Conservation (phyloP, 2,329 filamentous ascomycete species). For the Colletotrichum spaethianum region DNA sequence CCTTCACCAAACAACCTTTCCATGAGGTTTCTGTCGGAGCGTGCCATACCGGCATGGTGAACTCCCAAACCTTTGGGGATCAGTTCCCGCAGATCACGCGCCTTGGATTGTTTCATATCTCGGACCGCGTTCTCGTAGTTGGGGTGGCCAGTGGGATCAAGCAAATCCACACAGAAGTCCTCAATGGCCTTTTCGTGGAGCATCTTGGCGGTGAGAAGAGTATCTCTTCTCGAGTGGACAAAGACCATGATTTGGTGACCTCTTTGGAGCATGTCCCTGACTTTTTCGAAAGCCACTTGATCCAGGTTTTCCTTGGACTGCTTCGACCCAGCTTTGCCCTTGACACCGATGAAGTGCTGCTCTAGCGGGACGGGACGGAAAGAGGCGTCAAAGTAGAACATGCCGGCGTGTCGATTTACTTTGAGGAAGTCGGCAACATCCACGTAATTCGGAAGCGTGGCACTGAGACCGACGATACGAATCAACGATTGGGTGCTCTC, state of each 20-base stretch:
- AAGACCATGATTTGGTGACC: conserved; percentile 99
- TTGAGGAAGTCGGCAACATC: conserved; percentile 98
- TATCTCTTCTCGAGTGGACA: conserved; percentile 96
- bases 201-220: conserved; percentile 87
- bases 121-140: conserved; percentile 84
- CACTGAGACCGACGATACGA: conserved; percentile 94
- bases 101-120: conserved; percentile 89
- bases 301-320: conserved; percentile 92
- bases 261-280: conserved; percentile 88
- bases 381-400: conserved; percentile 97
- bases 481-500: conserved; percentile 98
- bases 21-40: conserved; percentile 95
- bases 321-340: conserved; percentile 87
- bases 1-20: conserved; percentile 92
- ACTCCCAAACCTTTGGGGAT: conserved; percentile 93
- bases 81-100: conserved; percentile 89
- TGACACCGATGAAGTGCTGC: conserved; percentile 97
- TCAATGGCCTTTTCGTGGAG: conserved; percentile 90
- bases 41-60: conserved; percentile 96
- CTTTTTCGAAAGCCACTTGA: conserved; percentile 90
- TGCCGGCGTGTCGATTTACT: conserved; percentile 90
- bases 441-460: conserved; percentile 95
- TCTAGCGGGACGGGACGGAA: conserved; percentile 97
- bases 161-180: conserved; percentile 82
- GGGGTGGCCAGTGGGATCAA: conserved; percentile 85